A percentile compares a stretch with the other conserved stretches of the same genome.
Conservation (phyloP, 2,329 filamentous ascomycete genomes). For the Ophiostoma montium region DNA sequence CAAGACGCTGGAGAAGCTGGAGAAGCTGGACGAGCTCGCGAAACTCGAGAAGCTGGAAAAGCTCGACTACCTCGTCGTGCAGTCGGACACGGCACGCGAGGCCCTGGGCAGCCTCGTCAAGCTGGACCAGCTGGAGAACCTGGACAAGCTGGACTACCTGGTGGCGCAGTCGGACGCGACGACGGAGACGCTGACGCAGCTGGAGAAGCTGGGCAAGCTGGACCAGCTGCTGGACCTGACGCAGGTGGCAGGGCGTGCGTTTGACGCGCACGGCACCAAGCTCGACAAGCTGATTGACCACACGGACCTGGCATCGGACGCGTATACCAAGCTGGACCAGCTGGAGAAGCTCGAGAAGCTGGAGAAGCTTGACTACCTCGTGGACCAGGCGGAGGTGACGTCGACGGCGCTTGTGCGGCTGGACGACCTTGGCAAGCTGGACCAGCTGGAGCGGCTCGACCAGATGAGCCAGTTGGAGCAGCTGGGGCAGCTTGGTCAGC, state of each 20-base stretch:
- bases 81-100: constrained; percentile 51
- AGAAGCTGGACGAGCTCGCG: constrained; percentile 8
- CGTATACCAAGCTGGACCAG: neutral
- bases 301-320: neutral
- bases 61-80: constrained; percentile 40
- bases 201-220: constrained; percentile 24
- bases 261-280: constrained; percentile 13
- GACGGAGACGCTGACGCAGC: neutral
- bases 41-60: constrained; percentile 6
- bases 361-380: constrained; percentile 31
- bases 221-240: neutral
- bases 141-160: constrained; percentile 11
- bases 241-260: constrained; percentile 1
- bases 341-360: constrained; percentile 30
- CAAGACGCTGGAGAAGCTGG: constrained; percentile 8
- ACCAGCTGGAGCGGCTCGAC: neutral
- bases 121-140: constrained; percentile 10
- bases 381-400: constrained; percentile 38
- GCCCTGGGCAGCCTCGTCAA: constrained; percentile 35
- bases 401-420: neutral
- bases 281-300: constrained; percentile 25
- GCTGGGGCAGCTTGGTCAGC: constrained; percentile 18
- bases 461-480: constrained; percentile 18
- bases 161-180: constrained; percentile 5
- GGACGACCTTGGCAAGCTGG: constrained; percentile 15